Percentiles rank a stretch among this genome's conserved stretches.
phyloP scores from a whole-genome alignment of 1,284 basidiomycete genomes.

The Mycena citricolor region DNA sequence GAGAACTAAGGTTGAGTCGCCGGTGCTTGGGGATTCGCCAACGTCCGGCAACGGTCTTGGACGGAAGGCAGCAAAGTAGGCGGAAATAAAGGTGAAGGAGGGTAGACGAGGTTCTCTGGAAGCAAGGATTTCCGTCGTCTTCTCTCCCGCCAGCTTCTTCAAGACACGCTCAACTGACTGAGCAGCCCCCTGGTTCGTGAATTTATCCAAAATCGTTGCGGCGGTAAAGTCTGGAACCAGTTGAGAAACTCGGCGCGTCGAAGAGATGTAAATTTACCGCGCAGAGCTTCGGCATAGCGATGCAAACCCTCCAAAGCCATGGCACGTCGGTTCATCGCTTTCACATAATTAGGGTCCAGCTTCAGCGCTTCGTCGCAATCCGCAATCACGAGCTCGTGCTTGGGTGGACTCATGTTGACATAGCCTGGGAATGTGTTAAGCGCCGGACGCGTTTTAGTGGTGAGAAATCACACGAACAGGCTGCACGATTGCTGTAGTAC shows the following conservation, averaged over 20 bases:
- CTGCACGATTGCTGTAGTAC: conserved; percentile 96
- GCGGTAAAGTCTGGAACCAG: conserved; percentile 84
- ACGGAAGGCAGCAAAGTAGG: conserved; percentile 97
- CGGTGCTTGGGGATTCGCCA: conserved; percentile 75
- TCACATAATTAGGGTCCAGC: conserved; percentile 87
- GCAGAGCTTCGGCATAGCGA: conserved; percentile 72
- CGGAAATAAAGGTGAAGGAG: conserved; percentile 90
- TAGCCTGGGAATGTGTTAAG: conserved; percentile 57
- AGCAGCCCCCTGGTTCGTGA: conserved; percentile 81
- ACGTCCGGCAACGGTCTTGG: conserved; percentile 70
- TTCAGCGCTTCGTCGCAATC: conserved; percentile 91
- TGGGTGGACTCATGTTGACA: conserved; percentile 85
- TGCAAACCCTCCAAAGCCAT: conserved; percentile 82
- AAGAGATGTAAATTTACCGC: conserved; percentile 52
- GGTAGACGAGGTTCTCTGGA: conserved; percentile 84
- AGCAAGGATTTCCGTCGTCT: conserved; percentile 70
- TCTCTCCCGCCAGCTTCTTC: conserved; percentile 77
- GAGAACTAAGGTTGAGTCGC: conserved; percentile 82
- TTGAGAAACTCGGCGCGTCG: neutral
- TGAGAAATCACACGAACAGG: conserved; percentile 59
- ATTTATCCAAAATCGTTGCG: conserved; percentile 91
- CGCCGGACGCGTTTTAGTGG: conserved; percentile 1
- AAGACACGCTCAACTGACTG: conserved; percentile 89
- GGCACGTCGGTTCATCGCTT: conserved; percentile 93
- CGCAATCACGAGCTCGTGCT: conserved; percentile 82